Evolutionary conservation across 257 asterid genomes (phyloP), one percentile per base, ranked within the genome.

Genomic region (Solanum neorickii): DNA sequence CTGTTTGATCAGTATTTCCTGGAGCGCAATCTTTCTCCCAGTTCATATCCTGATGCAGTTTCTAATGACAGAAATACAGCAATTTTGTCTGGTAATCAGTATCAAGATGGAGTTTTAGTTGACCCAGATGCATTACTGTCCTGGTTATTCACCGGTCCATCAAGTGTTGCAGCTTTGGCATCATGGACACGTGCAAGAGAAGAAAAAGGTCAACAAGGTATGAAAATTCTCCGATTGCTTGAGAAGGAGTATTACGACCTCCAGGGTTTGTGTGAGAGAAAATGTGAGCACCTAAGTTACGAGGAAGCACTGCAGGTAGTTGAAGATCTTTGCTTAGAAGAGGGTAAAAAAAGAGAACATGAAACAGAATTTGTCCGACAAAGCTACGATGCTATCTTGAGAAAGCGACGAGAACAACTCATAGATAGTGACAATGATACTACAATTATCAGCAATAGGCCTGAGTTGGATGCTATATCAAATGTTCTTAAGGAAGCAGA

Each of bases 401-500:
- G 87, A 91, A 94, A 90, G 89, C 91, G 98, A 86, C 95, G 90
- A 62, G 95, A 94, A 87, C 96, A 95, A 88, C 97, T 95, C 84
- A 86, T 90, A 80, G 94, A 92, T 85, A 89, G 86, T 91, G 94
- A 92, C 75, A 91, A 88, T 77, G 97, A 92, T 75, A 68, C 86
- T 72, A 88, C 92, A 76, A 70, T 88, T 86, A 89, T 93, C 87
- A 90, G 90, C 92, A 92, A 92, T 91, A 91, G 95, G 90, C 91
- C 93, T 88, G 97, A 96, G 94, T 90, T 94, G 92, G 97, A 96
- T 9, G 99, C 98, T 37, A 92, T 97, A 92, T 86, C 98, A n/a
- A 92, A 96, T 91, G 94, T 97, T 85, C 91, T 97, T 60, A 97
- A 96, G 94, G 99, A 96, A 35, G 95, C 98, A 49, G 98, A 95